phyloP scores from a whole-genome alignment of 345 rosid species.

The Salix suchowensis region DNA sequence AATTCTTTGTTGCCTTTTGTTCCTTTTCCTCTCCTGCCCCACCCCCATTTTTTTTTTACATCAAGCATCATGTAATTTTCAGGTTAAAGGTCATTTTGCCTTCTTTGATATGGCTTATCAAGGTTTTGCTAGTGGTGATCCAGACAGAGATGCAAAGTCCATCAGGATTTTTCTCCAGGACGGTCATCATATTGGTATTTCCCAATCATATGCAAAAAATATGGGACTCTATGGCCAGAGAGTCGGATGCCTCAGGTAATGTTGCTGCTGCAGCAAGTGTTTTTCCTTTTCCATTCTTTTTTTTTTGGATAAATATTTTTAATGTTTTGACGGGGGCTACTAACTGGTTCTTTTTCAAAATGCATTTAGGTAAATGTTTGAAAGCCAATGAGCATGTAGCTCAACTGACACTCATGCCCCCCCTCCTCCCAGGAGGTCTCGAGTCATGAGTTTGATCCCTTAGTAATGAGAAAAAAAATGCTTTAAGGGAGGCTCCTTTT shows the following conservation, averaged over 20 bases:
- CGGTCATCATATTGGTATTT: conserved; percentile 81
- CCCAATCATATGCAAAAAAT: conserved; percentile 95
- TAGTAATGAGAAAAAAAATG: no score
- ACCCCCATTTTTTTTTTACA: background rate
- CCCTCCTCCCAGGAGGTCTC: no score
- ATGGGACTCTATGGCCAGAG: conserved; percentile 99
- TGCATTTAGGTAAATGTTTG: no score
- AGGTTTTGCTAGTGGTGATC: conserved; percentile 98
- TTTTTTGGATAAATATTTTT: background rate
- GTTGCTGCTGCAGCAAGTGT: background rate
- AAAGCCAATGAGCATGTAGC: no score
- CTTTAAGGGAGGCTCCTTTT: no score
- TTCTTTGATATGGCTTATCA: conserved; percentile 99
- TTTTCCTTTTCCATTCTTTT: background rate
- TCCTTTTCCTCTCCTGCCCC: background rate
- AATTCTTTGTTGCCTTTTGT: background rate
- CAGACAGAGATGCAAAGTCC: conserved; percentile 87
- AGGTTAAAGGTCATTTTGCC: conserved; percentile 81
- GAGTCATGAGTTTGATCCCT: no score
- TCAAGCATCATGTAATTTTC: conserved; percentile 19
- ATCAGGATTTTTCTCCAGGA: conserved; percentile 91
- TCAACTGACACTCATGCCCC: no score
- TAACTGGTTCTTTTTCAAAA: no score
- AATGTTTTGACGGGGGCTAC: no score
- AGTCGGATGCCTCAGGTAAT: conserved; percentile 93